These are phyloP conservation scores for Populus euphratica DNA, from an alignment of 345 rosid genomes.

Conservation along the genomic window DNA sequence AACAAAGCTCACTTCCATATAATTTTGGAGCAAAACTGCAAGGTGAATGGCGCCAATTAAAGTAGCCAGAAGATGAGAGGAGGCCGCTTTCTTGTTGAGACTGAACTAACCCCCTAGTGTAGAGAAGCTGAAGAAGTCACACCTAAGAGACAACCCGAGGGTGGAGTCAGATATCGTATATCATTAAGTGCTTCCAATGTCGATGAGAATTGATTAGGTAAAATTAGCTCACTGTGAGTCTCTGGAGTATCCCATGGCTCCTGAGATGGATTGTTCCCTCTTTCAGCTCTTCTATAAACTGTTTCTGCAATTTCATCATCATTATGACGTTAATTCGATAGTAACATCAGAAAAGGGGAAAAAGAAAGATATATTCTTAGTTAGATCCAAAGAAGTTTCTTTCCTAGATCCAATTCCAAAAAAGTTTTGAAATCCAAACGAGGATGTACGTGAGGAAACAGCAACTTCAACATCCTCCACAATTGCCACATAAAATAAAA, in stretches of 20 bases:
- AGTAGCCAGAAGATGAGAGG: constrained; percentile 14
- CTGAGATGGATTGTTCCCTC: constrained; percentile 24
- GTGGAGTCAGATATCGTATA: constrained; percentile 20
- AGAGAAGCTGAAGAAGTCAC: constrained; percentile 25
- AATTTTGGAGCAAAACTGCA: constrained; percentile 7
- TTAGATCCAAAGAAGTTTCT: neutral
- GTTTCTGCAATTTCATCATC: constrained; percentile 24
- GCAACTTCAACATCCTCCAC: neutral
- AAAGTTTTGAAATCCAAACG: too few relatives aligned
- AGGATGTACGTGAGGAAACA: too few relatives aligned
- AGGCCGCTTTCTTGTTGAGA: constrained; percentile 10
- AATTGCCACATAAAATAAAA: neutral
- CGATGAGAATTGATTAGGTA: constrained; percentile 14
- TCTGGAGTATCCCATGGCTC: constrained; percentile 8
- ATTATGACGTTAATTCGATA: neutral
- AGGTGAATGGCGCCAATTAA: constrained; percentile 13
- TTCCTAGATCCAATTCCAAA: neutral
- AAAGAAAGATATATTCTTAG: neutral
- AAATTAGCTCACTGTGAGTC: neutral
- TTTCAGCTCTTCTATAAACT: constrained; percentile 8
- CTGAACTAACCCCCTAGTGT: constrained; percentile 2
- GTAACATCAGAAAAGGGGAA: neutral
- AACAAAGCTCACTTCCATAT: neutral
- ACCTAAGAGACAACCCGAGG: constrained; percentile 10
- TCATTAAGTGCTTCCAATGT: constrained; percentile 23